A percentile compares a stretch with the other conserved stretches of the same genome.
phyloP scores from a whole-genome alignment of 805 yeast genomes.

The Yueomyces sp. region DNA sequence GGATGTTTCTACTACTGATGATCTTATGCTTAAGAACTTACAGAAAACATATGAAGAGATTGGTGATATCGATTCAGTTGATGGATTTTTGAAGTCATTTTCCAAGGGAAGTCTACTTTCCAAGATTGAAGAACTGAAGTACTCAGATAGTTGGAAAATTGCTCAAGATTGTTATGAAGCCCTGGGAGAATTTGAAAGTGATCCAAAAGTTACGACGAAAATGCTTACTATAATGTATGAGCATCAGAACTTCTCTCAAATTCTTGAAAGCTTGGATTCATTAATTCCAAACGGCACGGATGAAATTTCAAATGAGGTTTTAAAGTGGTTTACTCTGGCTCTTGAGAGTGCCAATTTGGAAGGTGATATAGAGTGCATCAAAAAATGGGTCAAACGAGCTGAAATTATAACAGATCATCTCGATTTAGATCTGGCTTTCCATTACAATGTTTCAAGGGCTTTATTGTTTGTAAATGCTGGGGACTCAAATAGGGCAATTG shows the following conservation, averaged over 20 bases:
- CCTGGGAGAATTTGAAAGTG: conserved; percentile 30
- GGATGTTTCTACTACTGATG: conserved; percentile 3
- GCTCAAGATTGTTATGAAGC: conserved; percentile 79
- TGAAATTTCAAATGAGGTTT: conserved; percentile 18
- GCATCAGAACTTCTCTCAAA: conserved; percentile 62
- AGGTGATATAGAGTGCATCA: conserved; percentile 38
- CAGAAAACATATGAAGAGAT: conserved; percentile 75
- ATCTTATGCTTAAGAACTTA: conserved; percentile 27
- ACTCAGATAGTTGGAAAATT: conserved; percentile 73
- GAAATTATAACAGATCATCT: conserved; percentile 31
- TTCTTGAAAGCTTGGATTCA: conserved; percentile 36
- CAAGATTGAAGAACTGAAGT: conserved; percentile 68
- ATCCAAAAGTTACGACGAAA: conserved; percentile 34
- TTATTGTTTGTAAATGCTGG: conserved; percentile 30
- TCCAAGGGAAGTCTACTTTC: conserved; percentile 61
- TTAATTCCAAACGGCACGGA: conserved; percentile 1
- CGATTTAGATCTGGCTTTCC: conserved; percentile 41
- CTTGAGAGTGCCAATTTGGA: conserved; percentile 60
- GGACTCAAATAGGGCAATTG: conserved; percentile 24
- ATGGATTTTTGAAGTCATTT: conserved; percentile 67
- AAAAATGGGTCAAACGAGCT: conserved; percentile 45
- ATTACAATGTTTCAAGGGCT: conserved; percentile 54
- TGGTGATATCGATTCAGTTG: conserved; percentile 81
- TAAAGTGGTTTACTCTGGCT: conserved; percentile 54
- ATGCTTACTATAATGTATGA: conserved; percentile 59